phyloP scores from a whole-genome alignment of 805 yeast genomes.

The Cyberlindnera americana region DNA sequence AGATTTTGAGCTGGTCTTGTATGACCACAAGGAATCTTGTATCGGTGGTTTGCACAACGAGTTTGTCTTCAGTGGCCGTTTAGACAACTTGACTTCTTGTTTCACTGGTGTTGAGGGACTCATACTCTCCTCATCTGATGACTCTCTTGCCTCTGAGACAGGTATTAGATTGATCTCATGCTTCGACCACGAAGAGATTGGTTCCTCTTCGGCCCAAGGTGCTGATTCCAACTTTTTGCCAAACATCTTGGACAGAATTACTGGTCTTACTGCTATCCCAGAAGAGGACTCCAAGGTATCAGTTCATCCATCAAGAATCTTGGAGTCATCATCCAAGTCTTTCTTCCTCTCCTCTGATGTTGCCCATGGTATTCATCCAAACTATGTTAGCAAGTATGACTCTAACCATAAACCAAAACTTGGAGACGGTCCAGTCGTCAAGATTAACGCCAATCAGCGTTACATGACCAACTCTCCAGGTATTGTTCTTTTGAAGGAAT shows the following conservation, averaged over 20 bases:
- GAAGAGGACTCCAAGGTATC: slow-evolving; percentile 27
- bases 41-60: slow-evolving; percentile 90
- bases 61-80: slow-evolving; percentile 85
- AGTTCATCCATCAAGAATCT: slow-evolving; percentile 36
- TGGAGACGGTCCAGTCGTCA: slow-evolving; percentile 89
- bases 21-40: slow-evolving; percentile 78
- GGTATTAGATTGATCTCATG: slow-evolving; percentile 74
- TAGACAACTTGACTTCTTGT: slow-evolving; percentile 88
- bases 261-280: slow-evolving; percentile 39
- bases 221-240: slow-evolving; percentile 92
- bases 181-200: slow-evolving; percentile 96
- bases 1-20: slow-evolving; percentile 85
- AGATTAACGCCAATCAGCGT: slow-evolving; percentile 91
- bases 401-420: slow-evolving; percentile 71
- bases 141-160: slow-evolving; percentile 40
- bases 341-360: slow-evolving; percentile 90
- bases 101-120: slow-evolving; percentile 75
- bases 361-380: slow-evolving; percentile 97
- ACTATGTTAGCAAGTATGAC: slow-evolving; percentile 76
- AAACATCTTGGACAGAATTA: slow-evolving; percentile 66
- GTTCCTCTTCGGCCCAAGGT: slow-evolving; percentile 92
- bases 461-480: slow-evolving; percentile 95
- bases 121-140: slow-evolving; percentile 43
- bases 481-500: slow-evolving; percentile 65
- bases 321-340: slow-evolving; percentile 67